Evolutionary conservation across 2,329 filamentous ascomycete genomes (phyloP).

Genomic region (Pleurostoma richardsiae): DNA sequence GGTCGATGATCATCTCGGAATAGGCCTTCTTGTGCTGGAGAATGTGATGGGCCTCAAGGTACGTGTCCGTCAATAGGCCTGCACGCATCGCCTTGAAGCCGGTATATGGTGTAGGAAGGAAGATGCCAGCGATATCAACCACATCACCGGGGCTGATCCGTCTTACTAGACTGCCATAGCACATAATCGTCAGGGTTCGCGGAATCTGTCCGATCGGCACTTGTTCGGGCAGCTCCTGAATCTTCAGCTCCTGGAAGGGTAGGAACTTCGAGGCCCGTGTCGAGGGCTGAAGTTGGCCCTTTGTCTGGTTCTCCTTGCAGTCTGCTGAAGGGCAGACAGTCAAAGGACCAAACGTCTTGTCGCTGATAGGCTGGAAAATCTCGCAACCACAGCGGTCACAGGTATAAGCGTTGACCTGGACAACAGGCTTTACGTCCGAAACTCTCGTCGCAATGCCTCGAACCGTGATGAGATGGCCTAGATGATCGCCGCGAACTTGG

Average conservation of each 20-base stretch:
- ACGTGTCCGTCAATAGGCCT: constrained; percentile 94
- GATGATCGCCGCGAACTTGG: constrained; percentile 85
- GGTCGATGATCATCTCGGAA: constrained; percentile 82
- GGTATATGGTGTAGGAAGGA: constrained; percentile 96
- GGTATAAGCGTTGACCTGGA: constrained; percentile 97
- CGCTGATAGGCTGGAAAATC: constrained; percentile 92
- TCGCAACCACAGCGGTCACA: constrained; percentile 96
- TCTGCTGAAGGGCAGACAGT: constrained; percentile 84
- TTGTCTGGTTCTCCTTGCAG: constrained; percentile 84
- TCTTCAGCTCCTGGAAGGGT: constrained; percentile 97
- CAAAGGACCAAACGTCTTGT: constrained; percentile 86
- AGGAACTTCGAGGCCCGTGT: constrained; percentile 96
- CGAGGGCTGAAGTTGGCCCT: constrained; percentile 88
- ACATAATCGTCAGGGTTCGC: constrained; percentile 81
- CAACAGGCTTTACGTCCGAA: constrained; percentile 93
- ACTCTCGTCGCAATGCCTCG: constrained; percentile 92
- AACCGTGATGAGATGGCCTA: constrained; percentile 89
- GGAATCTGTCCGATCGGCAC: constrained; percentile 98
- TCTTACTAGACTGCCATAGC: constrained; percentile 79
- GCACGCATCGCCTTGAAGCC: constrained; percentile 96
- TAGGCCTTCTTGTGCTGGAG: constrained; percentile 98
- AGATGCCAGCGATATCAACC: constrained; percentile 90
- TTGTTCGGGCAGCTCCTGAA: constrained; percentile 98
- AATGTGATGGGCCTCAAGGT: constrained; percentile 89
- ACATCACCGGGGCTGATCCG: constrained; percentile 91